Conservation (phyloP, 108 stramenopile species). For the Cyclostephanos tholiformis region DNA sequence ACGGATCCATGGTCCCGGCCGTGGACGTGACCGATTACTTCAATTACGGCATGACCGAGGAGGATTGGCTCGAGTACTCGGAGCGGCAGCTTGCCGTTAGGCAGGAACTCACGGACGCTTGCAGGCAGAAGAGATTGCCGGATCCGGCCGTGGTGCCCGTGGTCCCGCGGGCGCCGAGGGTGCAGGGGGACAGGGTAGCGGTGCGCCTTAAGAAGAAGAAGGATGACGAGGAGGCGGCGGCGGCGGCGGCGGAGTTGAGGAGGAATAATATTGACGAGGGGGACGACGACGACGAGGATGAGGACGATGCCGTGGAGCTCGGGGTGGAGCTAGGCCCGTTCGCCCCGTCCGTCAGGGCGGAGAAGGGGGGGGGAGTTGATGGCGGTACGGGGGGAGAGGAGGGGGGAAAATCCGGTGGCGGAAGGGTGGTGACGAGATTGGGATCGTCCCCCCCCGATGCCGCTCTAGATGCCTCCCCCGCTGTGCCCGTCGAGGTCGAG, state of each 20-base stretch:
- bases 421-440: neutral
- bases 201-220: conserved; percentile 44
- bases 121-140: conserved; percentile 70
- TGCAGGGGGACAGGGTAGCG: conserved; percentile 73
- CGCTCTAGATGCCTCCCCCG: neutral
- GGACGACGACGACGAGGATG: conserved; percentile 10
- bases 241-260: conserved; percentile 3
- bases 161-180: conserved; percentile 57
- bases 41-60: conserved; percentile 85
- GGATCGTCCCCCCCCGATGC: neutral
- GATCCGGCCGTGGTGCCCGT: conserved; percentile 86
- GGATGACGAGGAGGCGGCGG: conserved; percentile 35
- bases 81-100: conserved; percentile 79
- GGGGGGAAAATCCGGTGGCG: neutral
- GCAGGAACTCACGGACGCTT: conserved; percentile 89
- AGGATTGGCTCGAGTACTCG: conserved; percentile 88
- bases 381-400: conserved; percentile 3
- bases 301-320: conserved; percentile 38
- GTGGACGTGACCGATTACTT: conserved; percentile 84
- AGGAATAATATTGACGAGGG: conserved; percentile 40
- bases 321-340: conserved; percentile 38
- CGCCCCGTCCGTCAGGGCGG: neutral
- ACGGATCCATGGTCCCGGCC: conserved; percentile 52
- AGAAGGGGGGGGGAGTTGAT: conserved; percentile 26
- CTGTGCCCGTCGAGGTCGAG: conserved; percentile 16